Conservation (phyloP, 352 stramenopile genomes). For the Globisporangium heterothallicum region DNA sequence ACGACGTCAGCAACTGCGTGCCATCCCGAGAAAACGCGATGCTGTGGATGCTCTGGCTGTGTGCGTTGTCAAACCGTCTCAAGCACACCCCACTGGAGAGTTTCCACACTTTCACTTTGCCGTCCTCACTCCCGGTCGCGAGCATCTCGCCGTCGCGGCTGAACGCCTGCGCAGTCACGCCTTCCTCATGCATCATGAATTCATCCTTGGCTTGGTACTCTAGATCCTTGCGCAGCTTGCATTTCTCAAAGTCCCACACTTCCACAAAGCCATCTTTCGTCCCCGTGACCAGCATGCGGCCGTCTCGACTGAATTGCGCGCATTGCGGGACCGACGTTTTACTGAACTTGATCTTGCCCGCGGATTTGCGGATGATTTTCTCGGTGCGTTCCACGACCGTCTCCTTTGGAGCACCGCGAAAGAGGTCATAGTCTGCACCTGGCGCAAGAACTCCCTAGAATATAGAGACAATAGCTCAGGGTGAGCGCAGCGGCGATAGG, state of each 20-base stretch:
- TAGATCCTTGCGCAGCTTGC: conserved; percentile 86
- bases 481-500: too few species aligned
- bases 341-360: conserved; percentile 88
- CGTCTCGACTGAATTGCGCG: conserved; percentile 86
- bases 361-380: conserved; percentile 54
- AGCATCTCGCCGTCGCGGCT: conserved; percentile 85
- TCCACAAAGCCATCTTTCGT: conserved; percentile 94
- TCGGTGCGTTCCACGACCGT: conserved; percentile 50
- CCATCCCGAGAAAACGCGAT: conserved; percentile 89
- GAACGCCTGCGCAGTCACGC: conserved; percentile 85
- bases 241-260: conserved; percentile 91
- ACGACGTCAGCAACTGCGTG: conserved; percentile 87
- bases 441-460: conserved; percentile 52
- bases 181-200: conserved; percentile 90
- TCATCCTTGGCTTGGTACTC: conserved; percentile 92
- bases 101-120: conserved; percentile 92
- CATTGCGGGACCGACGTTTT: conserved; percentile 78
- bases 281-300: conserved; percentile 88
- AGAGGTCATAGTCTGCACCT: conserved; percentile 79
- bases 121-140: conserved; percentile 81
- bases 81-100: conserved; percentile 87
- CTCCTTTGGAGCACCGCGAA: conserved; percentile 57
- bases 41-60: conserved; percentile 77
- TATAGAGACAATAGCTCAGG: not conserved
- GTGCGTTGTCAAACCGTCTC: conserved; percentile 83